Evolutionary conservation across 768 basidiomycete species (phyloP).

Genomic region (Tylopilus sp.): DNA sequence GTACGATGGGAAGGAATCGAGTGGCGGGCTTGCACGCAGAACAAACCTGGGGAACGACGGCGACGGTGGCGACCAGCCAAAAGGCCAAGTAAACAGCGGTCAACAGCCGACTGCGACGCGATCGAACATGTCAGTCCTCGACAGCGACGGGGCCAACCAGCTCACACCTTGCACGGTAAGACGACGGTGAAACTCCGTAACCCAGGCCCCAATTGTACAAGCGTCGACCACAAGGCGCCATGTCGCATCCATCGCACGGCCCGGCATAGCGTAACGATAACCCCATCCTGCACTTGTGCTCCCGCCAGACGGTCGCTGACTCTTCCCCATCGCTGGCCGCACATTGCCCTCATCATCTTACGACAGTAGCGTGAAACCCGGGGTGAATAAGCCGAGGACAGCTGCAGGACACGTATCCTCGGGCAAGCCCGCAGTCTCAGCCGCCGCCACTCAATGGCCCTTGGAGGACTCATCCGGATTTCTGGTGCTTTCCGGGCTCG

Average conservation of each 20-base stretch:
- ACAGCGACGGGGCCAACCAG: background rate
- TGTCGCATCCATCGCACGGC: no score
- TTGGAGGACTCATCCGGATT: background rate
- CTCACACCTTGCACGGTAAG: background rate
- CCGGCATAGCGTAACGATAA: no score
- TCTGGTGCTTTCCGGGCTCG: background rate
- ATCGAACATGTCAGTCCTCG: background rate
- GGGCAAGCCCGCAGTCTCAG: background rate
- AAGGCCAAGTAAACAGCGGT: constrained; percentile 17
- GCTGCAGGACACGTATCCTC: no score
- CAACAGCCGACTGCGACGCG: constrained; percentile 15
- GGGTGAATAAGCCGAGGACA: no score
- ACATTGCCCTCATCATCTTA: constrained; percentile 5
- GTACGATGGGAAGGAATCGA: background rate
- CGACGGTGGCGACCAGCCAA: background rate
- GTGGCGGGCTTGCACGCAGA: constrained; percentile 16
- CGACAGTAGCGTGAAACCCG: constrained; percentile 1
- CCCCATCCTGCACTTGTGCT: no score
- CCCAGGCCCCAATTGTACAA: no score
- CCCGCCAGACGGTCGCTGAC: no score
- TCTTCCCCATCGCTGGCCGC: background rate
- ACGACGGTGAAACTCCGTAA: no score
- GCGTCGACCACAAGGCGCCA: no score
- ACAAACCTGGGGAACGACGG: constrained; percentile 8
- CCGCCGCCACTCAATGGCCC: background rate